Conservation (phyloP, 2,329 filamentous ascomycete genomes). For the Colletotrichum scovillei region DNA sequence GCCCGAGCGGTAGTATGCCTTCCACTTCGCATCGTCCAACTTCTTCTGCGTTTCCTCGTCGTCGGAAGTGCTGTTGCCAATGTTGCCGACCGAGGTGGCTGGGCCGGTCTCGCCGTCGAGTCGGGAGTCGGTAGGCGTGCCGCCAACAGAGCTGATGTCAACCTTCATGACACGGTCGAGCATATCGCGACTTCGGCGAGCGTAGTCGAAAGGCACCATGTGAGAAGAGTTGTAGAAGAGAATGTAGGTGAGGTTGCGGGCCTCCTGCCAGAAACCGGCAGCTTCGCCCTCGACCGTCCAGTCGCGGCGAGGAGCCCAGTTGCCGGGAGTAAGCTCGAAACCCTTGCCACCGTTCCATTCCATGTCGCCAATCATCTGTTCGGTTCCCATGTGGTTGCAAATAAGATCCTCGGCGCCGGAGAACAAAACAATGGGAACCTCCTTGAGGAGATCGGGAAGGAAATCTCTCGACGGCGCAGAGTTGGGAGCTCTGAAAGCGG, state of each 20-base stretch:
- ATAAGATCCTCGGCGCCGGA: constrained; percentile 95
- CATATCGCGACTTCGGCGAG: constrained; percentile 91
- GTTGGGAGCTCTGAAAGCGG: constrained; percentile 75
- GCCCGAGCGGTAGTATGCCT: constrained; percentile 88
- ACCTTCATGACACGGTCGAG: constrained; percentile 95
- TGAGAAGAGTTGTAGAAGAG: constrained; percentile 96
- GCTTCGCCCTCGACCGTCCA: constrained; percentile 93
- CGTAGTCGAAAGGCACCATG: constrained; percentile 97
- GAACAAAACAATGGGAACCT: constrained; percentile 87
- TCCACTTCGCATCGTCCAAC: constrained; percentile 87
- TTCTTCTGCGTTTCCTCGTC: constrained; percentile 75
- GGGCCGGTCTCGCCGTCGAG: constrained; percentile 88
- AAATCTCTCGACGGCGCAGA: constrained; percentile 80
- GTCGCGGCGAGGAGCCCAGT: constrained; percentile 89
- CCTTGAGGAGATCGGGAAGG: constrained; percentile 80
- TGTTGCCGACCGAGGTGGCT: constrained; percentile 80
- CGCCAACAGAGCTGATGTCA: constrained; percentile 90
- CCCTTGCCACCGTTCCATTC: constrained; percentile 92
- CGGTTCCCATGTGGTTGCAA: constrained; percentile 96
- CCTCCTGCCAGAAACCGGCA: constrained; percentile 93
- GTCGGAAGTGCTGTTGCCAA: constrained; percentile 69
- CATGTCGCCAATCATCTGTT: constrained; percentile 90
- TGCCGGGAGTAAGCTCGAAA: constrained; percentile 87
- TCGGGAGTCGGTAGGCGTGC: constrained; percentile 78
- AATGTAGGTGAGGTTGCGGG: constrained; percentile 94